Percentiles rank a stretch among this genome's conserved stretches.
These are phyloP conservation scores for Leucogyrophana mollusca DNA, from an alignment of 768 basidiomycete species.

Conservation along the genomic window DNA sequence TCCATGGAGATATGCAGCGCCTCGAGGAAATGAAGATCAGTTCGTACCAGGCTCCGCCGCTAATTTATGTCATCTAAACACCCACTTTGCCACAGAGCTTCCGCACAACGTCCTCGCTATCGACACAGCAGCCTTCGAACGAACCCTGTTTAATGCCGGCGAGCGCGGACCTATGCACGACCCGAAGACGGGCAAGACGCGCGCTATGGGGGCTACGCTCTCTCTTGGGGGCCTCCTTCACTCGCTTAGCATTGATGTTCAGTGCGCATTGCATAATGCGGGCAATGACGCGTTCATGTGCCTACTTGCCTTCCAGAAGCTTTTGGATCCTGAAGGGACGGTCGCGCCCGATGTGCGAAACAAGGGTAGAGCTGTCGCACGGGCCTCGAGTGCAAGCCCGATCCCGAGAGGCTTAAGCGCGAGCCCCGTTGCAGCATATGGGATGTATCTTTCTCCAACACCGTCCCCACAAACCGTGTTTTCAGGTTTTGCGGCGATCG, in stretches of 20 bases:
- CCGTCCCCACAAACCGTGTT: too few relatives aligned
- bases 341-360: slow-evolving; percentile 25
- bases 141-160: slow-evolving; percentile 56
- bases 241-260: slow-evolving; percentile 43
- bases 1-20: slow-evolving; percentile 53
- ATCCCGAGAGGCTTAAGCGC: too few relatives aligned
- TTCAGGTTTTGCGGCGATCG: too few relatives aligned
- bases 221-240: slow-evolving; percentile 62
- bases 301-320: slow-evolving; percentile 66
- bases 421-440: too few relatives aligned
- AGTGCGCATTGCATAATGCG: slow-evolving; percentile 61
- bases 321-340: slow-evolving; percentile 56
- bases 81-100: slow-evolving; percentile 44
- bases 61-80: slow-evolving; percentile 1
- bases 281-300: slow-evolving; percentile 78
- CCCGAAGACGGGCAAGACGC: slow-evolving; percentile 52
- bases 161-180: slow-evolving; percentile 61
- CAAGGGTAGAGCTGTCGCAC: neutral
- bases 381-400: neutral
- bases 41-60: slow-evolving; percentile 33
- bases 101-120: slow-evolving; percentile 71
- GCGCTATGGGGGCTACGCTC: slow-evolving; percentile 52
- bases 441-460: too few relatives aligned
- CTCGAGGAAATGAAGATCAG: slow-evolving; percentile 82
- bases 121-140: slow-evolving; percentile 66